Evolutionary conservation across 2,329 filamentous ascomycete genomes (phyloP).

Genomic region (Pseudophaeomoniella oleicola): DNA sequence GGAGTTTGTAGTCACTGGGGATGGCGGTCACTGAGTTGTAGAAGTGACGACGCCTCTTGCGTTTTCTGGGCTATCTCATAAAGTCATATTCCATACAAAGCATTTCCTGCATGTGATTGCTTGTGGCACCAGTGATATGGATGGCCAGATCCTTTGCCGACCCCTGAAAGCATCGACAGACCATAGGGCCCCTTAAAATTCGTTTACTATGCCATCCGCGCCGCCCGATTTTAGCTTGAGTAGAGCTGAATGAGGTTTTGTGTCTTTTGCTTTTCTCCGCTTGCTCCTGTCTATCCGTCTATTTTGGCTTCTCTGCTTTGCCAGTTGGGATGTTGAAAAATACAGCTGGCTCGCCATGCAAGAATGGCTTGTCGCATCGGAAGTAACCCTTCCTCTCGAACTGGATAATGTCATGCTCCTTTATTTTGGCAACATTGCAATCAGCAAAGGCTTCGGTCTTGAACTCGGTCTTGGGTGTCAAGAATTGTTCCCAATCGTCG

Average conservation of each 20-base stretch:
- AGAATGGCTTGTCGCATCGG: slow-evolving; percentile 48
- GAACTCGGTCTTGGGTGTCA: slow-evolving; percentile 56
- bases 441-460: slow-evolving; percentile 61
- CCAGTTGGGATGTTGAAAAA: slow-evolving; percentile 15
- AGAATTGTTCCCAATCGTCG: slow-evolving; percentile 55
- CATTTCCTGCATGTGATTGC: too few species aligned
- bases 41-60: too few species aligned
- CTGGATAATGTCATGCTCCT: slow-evolving; percentile 75
- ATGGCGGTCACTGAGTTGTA: too few species aligned
- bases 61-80: too few species aligned
- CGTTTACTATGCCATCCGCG: too few species aligned
- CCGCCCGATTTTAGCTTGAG: too few species aligned
- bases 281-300: background rate
- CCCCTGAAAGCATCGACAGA: too few species aligned
- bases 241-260: background rate
- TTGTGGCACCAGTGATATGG: too few species aligned
- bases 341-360: slow-evolving; percentile 6
- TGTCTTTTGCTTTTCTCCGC: background rate
- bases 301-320: slow-evolving; percentile 8
- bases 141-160: too few species aligned
- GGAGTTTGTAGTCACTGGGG: too few species aligned
- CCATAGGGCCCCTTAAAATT: too few species aligned
- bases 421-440: slow-evolving; percentile 56
- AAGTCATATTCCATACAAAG: too few species aligned
- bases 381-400: slow-evolving; percentile 79